Evolutionary conservation across 2,329 filamentous ascomycete genomes (phyloP).

Genomic region (Colletotrichum magnum): DNA sequence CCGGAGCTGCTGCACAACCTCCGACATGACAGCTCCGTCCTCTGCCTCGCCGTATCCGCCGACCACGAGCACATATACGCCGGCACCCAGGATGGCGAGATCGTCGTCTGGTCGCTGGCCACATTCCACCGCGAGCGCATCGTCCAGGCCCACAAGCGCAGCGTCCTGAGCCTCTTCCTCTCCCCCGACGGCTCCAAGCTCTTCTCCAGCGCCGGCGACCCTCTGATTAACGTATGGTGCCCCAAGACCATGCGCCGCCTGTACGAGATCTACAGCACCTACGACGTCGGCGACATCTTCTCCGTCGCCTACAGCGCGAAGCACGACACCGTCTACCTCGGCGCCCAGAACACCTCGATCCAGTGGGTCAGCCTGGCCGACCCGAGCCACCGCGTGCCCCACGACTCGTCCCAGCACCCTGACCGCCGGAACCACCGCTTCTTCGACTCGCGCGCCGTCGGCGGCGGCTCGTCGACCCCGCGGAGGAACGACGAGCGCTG

Average conservation of each 20-base stretch:
- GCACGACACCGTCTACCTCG: constrained; percentile 88
- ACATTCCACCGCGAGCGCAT: constrained; percentile 86
- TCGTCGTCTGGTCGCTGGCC: constrained; percentile 89
- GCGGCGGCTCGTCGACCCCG: constrained; percentile 85
- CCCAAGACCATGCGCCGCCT: constrained; percentile 81
- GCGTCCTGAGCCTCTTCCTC: constrained; percentile 87
- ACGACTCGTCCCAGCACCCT: constrained; percentile 78
- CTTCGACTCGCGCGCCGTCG: constrained; percentile 91
- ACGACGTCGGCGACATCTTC: constrained; percentile 96
- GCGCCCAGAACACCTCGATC: constrained; percentile 93
- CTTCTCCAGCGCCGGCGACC: constrained; percentile 94
- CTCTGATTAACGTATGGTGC: constrained; percentile 95
- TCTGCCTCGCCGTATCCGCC: constrained; percentile 85
- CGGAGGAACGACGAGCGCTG: constrained; percentile 75
- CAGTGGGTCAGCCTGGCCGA: constrained; percentile 90
- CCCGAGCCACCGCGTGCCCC: constrained; percentile 69
- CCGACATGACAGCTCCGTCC: constrained; percentile 82
- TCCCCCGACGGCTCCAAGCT: constrained; percentile 82
- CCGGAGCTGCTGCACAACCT: constrained; percentile 83
- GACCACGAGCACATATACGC: constrained; percentile 87
- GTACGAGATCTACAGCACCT: constrained; percentile 92
- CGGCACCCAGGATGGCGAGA: constrained; percentile 93
- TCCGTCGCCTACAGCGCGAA: constrained; percentile 89
- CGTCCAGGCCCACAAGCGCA: constrained; percentile 91
- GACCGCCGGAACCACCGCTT: constrained; percentile 87